Base-by-base conservation (phyloP, 345 rosid genomes). In the Orychophragmus violaceus region DNA sequence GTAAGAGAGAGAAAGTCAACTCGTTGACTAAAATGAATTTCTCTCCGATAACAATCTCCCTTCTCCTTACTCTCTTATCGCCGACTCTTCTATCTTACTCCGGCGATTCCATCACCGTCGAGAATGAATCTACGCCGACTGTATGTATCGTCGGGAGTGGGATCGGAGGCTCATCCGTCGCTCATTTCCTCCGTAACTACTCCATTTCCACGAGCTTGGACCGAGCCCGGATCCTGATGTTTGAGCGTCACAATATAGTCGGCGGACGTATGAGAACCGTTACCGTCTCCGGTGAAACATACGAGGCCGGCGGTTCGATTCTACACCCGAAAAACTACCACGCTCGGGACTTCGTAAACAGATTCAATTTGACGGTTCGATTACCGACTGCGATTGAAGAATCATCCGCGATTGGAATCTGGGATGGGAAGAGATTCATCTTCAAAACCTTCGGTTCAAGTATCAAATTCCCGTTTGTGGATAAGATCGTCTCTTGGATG, bases 251-350 rank as follows among this genome's bases (percentile, higher is more conserved):
- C 59, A 72, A 68, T 64, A 37, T 84, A 70, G 90, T 94, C 35
- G 97, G 99, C 36, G 99, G 99, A 0, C 95, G 99, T 18, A 90
- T 94, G 97, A 95, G 83, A 19, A 84, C 82, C 5, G 86, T 88
- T 11, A 68, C 64, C 14, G 45, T 90, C 36, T 58, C 76, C 59
- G 90, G 89, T 9, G 78, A 86, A n/a, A 81, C 78, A 8, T 94
- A 88, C 68, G 98, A 88, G 69, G 96, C 97, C 5, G 97, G 98
- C 5, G 97, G 81, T 33, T 88, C 97, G 46, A 90, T 94, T 57
- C 89, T 94, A 7, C 99, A 88, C 58, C 97, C 97, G 22, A 85
- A 86, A 74, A 94, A 90, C 69, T 88, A 80, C 70, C 82, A 88
- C 82, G 89, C 84, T 13, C 63, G 80, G 22, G 85, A 87, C 51